A percentile compares a stretch with the other conserved stretches of the same genome.
Evolutionary conservation across 192 early-diverging fungal genomes (phyloP).

Genomic region (Coemansia sp.): DNA sequence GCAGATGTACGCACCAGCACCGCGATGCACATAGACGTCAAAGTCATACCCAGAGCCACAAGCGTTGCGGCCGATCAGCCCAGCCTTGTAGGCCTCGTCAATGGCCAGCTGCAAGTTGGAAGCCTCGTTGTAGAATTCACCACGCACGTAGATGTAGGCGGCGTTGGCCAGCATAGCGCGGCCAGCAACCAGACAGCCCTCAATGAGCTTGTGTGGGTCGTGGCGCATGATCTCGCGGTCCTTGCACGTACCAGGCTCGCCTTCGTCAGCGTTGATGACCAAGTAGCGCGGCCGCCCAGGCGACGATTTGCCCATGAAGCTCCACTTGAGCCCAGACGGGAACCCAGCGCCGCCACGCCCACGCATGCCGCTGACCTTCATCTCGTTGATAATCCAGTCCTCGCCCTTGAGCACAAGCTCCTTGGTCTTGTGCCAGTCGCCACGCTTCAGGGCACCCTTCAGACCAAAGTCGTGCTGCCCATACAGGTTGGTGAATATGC

Average conservation of each 20-base stretch:
- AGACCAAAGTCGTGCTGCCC: slow-evolving; percentile 89
- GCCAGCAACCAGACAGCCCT: slow-evolving; percentile 96
- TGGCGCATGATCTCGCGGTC: slow-evolving; percentile 95
- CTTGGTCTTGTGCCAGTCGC: slow-evolving; percentile 99
- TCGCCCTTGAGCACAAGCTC: slow-evolving; percentile 95
- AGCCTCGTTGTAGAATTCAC: slow-evolving; percentile 97
- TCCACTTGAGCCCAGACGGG: slow-evolving; percentile 98
- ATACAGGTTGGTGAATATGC: slow-evolving; percentile 99
- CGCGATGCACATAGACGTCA: slow-evolving; percentile 97
- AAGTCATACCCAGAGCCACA: slow-evolving; percentile 96
- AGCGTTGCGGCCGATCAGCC: slow-evolving; percentile 98
- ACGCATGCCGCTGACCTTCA: slow-evolving; percentile 92
- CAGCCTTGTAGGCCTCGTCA: slow-evolving; percentile 96
- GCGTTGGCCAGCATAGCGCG: slow-evolving; percentile 96
- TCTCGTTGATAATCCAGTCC: slow-evolving; percentile 97
- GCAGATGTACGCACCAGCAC: slow-evolving; percentile 97
- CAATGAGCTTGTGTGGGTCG: slow-evolving; percentile 95
- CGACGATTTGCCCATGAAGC: slow-evolving; percentile 96
- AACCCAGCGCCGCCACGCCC: slow-evolving; percentile 98
- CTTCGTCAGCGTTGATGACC: slow-evolving; percentile 98
- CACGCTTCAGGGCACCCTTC: slow-evolving; percentile 89
- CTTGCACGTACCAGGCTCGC: slow-evolving; percentile 99
- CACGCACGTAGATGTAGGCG: slow-evolving; percentile 97
- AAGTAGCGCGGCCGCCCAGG: slow-evolving; percentile 91
- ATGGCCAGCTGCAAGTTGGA: slow-evolving; percentile 92